Evolutionary conservation across 345 rosid species (phyloP).

Genomic region (Firmiana major): DNA sequence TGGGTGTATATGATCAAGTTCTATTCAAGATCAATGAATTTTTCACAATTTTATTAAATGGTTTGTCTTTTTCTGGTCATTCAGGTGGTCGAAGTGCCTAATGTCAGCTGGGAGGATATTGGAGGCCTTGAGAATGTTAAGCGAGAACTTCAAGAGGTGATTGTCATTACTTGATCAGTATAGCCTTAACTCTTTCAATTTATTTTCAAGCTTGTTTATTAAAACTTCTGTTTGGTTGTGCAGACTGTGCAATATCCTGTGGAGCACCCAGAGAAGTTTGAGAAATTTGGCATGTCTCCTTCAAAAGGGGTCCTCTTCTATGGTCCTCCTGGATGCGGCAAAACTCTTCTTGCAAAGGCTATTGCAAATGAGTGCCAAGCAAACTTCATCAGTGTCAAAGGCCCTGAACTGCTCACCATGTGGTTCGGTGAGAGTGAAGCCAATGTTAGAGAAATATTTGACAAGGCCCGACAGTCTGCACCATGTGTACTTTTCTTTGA

Average conservation of each 20-base stretch:
- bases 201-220: neutral
- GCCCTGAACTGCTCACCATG: slow-evolving; percentile 73
- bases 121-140: slow-evolving; percentile 74
- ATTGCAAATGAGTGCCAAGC: slow-evolving; percentile 74
- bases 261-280: slow-evolving; percentile 78
- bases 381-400: slow-evolving; percentile 68
- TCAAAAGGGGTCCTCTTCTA: slow-evolving; percentile 73
- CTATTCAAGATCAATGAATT: neutral
- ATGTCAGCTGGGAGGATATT: slow-evolving; percentile 66
- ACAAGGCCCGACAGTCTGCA: slow-evolving; percentile 67
- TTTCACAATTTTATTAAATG: slow-evolving; percentile 13
- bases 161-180: neutral
- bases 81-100: slow-evolving; percentile 72
- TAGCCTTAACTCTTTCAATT: neutral
- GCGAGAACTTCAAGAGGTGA: slow-evolving; percentile 73
- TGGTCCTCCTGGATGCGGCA: slow-evolving; percentile 73
- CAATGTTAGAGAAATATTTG: slow-evolving; percentile 68
- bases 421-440: slow-evolving; percentile 86
- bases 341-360: slow-evolving; percentile 64
- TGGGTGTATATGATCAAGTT: neutral
- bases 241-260: slow-evolving; percentile 82
- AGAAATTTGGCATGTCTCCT: slow-evolving; percentile 82
- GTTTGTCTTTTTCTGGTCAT: neutral
- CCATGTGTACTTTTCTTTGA: slow-evolving; percentile 79
- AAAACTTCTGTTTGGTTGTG: neutral